These are phyloP conservation scores for Schizochytrium sp. DNA, from an alignment of 108 stramenopile species.

Conservation along the genomic window DNA sequence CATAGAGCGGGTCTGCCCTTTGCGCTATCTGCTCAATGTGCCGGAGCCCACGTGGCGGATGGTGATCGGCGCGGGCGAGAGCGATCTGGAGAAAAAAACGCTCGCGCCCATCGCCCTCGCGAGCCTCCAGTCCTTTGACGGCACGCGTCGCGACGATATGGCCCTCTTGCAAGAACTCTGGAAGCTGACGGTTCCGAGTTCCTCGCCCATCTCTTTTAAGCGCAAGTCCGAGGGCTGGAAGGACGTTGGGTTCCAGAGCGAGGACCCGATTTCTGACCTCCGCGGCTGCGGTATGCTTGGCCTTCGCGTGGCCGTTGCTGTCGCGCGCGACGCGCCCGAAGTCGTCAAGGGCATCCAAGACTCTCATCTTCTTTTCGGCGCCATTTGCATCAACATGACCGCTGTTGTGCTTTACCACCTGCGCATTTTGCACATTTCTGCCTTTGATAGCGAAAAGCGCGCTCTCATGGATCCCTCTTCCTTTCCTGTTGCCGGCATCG, in stretches of 20 bases:
- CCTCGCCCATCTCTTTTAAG: not conserved
- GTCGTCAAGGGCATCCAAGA: not conserved
- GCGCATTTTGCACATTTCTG: not conserved
- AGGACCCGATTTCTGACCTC: slow-evolving; percentile 2
- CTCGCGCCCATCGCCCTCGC: not conserved
- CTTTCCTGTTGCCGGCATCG: not conserved
- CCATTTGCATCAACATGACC: not conserved
- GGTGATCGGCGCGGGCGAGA: not conserved
- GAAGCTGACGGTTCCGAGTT: not conserved
- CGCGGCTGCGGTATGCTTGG: not conserved
- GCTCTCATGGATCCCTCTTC: not conserved
- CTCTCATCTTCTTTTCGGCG: not conserved
- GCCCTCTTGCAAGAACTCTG: not conserved
- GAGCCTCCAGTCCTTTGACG: not conserved
- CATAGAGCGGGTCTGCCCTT: not conserved
- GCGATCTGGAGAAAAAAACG: not conserved
- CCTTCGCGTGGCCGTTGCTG: not conserved
- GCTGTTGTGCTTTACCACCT: not conserved
- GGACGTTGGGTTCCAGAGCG: not conserved
- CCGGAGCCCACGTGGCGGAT: not conserved
- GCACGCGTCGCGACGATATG: not conserved
- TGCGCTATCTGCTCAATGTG: not conserved
- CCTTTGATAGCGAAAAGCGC: not conserved
- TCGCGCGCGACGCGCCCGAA: not conserved
- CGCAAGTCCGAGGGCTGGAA: slow-evolving; percentile 1